These are phyloP conservation scores for Dalechampia spathulata DNA, from an alignment of 441 rosid genomes.

Conservation along the genomic window DNA sequence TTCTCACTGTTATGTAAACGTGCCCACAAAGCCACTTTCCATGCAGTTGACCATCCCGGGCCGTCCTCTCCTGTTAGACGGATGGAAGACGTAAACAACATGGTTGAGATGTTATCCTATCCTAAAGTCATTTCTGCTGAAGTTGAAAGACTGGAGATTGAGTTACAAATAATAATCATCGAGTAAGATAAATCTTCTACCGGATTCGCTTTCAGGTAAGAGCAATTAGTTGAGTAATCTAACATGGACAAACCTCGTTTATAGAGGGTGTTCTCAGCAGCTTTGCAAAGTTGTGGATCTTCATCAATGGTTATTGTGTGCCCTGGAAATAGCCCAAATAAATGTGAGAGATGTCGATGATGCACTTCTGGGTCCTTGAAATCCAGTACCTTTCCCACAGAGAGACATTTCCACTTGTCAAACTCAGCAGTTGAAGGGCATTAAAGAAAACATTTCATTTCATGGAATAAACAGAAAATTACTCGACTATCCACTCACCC, in stretches of 20 bases:
- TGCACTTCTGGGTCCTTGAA: slow-evolving; percentile 81
- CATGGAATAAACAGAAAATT: not conserved
- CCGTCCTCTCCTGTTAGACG: slow-evolving; percentile 74
- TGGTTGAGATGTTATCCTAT: not conserved
- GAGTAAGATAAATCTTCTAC: no score
- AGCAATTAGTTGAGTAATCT: no score
- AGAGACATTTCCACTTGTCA: slow-evolving; percentile 3
- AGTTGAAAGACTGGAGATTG: no score
- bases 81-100: not conserved
- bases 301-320: slow-evolving; percentile 60
- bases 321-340: slow-evolving; percentile 90
- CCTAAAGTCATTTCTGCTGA: no score
- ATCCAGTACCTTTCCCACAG: slow-evolving; percentile 46
- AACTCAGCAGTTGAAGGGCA: not conserved
- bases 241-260: slow-evolving; percentile 62
- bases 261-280: slow-evolving; percentile 51
- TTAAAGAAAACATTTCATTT: no score
- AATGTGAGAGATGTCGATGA: slow-evolving; percentile 85
- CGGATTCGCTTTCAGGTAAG: no score
- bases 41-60: slow-evolving; percentile 89
- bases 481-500: slow-evolving; percentile 36
- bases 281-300: slow-evolving; percentile 73
- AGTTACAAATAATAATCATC: no score
- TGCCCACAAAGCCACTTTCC: slow-evolving; percentile 93
- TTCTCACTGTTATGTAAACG: slow-evolving; percentile 61